A percentile compares a stretch with the other conserved stretches of the same genome.
These are phyloP conservation scores for Pleurotus citrinopileatus DNA, from an alignment of 768 basidiomycete genomes.

Conservation along the genomic window DNA sequence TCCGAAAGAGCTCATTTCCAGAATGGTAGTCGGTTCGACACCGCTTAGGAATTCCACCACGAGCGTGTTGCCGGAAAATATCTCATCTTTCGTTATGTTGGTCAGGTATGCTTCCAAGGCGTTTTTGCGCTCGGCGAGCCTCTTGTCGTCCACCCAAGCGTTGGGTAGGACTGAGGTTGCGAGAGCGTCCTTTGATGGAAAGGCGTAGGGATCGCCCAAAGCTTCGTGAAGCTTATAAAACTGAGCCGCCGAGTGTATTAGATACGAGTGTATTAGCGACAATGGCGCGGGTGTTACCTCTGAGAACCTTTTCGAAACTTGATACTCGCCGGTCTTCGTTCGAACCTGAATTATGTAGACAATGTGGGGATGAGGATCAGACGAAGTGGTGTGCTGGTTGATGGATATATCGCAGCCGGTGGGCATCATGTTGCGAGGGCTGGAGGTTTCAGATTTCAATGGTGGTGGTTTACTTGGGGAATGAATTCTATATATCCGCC, in stretches of 20 bases:
- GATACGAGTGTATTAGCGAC: background rate
- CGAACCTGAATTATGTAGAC: slow-evolving; percentile 38
- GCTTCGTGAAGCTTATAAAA: slow-evolving; percentile 12
- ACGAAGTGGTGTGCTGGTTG: slow-evolving; percentile 43
- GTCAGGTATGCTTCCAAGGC: slow-evolving; percentile 38
- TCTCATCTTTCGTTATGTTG: slow-evolving; percentile 24
- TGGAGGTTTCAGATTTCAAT: background rate
- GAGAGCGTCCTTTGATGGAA: slow-evolving; percentile 41
- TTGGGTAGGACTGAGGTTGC: slow-evolving; percentile 40
- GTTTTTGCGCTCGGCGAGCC: slow-evolving; percentile 42
- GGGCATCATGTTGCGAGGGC: background rate
- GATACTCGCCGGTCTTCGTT: slow-evolving; percentile 25
- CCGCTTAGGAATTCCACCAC: slow-evolving; percentile 26
- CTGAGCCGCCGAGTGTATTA: background rate
- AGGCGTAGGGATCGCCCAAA: slow-evolving; percentile 22
- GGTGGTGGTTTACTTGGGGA: too few species aligned
- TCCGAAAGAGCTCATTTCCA: background rate
- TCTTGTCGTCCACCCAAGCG: slow-evolving; percentile 41
- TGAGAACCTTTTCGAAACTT: slow-evolving; percentile 37
- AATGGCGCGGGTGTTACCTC: slow-evolving; percentile 28
- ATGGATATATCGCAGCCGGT: slow-evolving; percentile 19
- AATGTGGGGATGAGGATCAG: slow-evolving; percentile 45
- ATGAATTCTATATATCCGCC: too few species aligned
- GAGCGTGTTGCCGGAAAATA: slow-evolving; percentile 25
- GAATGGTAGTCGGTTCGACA: background rate